phyloP scores from a whole-genome alignment of 2,329 filamentous ascomycete species.

The Fusarium burgessii region DNA sequence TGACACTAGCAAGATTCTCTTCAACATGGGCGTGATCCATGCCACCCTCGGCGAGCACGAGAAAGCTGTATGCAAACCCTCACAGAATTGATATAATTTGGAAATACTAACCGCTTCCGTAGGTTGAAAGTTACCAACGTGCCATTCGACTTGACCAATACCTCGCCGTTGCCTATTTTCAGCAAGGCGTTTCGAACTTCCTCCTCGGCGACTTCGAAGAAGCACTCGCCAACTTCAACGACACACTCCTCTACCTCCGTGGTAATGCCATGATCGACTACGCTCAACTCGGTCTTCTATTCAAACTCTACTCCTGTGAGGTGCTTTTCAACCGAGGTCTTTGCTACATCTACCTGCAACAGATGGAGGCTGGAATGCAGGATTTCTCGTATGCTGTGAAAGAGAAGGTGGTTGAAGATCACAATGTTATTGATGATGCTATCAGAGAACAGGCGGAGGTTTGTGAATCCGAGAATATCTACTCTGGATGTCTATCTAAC shows the following conservation, averaged over 20 bases:
- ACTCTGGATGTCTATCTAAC: conserved; percentile 43
- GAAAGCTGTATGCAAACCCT: conserved; percentile 78
- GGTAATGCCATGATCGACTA: conserved; percentile 99
- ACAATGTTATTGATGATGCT: conserved; percentile 98
- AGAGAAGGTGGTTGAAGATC: conserved; percentile 95
- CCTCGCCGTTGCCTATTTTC: conserved; percentile 97
- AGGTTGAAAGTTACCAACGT: conserved; percentile 96
- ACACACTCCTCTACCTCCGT: conserved; percentile 91
- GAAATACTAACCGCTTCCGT: conserved; percentile 23
- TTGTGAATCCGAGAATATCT: conserved; percentile 44
- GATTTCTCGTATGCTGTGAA: conserved; percentile 92
- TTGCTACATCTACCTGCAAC: conserved; percentile 96
- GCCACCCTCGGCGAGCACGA: conserved; percentile 96
- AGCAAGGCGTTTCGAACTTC: conserved; percentile 98
- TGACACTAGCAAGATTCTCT: conserved; percentile 97
- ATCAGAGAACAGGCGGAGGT: conserved; percentile 94
- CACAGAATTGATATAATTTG: conserved; percentile 2
- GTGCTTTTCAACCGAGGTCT: conserved; percentile 97
- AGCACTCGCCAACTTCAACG: conserved; percentile 97
- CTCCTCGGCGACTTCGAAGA: conserved; percentile 97
- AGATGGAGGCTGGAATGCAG: conserved; percentile 89
- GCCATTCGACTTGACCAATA: conserved; percentile 93
- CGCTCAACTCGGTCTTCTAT: conserved; percentile 92
- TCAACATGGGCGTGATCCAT: conserved; percentile 98
- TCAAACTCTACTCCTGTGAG: conserved; percentile 97